A percentile compares a stretch with the other conserved stretches of the same genome.
Conservation (phyloP, 2,329 filamentous ascomycete genomes). For the Ophiostoma montium region DNA sequence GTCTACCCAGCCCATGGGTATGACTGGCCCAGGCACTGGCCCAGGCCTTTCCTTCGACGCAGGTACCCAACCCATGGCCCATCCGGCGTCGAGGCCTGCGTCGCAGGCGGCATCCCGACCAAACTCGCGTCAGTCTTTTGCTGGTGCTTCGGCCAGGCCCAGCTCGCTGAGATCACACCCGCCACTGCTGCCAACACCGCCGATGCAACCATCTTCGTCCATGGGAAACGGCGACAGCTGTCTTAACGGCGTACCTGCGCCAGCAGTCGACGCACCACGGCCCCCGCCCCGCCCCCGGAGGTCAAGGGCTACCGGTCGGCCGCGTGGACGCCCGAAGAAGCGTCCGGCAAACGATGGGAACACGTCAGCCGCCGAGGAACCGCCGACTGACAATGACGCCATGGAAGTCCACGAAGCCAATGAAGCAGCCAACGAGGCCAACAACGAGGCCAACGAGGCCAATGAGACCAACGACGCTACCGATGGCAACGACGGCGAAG, state of each 20-base stretch:
- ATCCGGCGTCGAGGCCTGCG: constrained; percentile 4
- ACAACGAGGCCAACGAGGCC: constrained; percentile 28
- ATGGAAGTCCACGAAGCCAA: constrained; percentile 27
- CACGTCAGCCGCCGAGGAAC: constrained; percentile 59
- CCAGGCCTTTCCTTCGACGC: constrained; percentile 4
- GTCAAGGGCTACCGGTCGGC: constrained; percentile 35
- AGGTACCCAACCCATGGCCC: constrained; percentile 1
- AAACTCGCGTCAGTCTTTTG: constrained; percentile 2
- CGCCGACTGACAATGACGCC: constrained; percentile 21
- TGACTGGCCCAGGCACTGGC: neutral
- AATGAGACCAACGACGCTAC: constrained; percentile 18
- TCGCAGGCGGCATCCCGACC: constrained; percentile 5
- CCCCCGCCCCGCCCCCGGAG: constrained; percentile 24
- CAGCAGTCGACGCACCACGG: constrained; percentile 8
- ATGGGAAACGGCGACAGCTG: constrained; percentile 4
- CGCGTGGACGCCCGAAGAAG: constrained; percentile 42
- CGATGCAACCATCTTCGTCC: neutral
- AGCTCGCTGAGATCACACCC: neutral
- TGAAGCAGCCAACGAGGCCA: too few species aligned
- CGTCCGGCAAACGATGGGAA: constrained; percentile 42
- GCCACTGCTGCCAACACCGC: neutral
- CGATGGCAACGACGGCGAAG: constrained; percentile 36
- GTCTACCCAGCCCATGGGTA: neutral
- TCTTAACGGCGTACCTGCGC: neutral
- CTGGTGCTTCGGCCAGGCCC: neutral